Evolutionary conservation across 2,329 filamentous ascomycete genomes (phyloP).

Genomic region (Monosporascus sp.): DNA sequence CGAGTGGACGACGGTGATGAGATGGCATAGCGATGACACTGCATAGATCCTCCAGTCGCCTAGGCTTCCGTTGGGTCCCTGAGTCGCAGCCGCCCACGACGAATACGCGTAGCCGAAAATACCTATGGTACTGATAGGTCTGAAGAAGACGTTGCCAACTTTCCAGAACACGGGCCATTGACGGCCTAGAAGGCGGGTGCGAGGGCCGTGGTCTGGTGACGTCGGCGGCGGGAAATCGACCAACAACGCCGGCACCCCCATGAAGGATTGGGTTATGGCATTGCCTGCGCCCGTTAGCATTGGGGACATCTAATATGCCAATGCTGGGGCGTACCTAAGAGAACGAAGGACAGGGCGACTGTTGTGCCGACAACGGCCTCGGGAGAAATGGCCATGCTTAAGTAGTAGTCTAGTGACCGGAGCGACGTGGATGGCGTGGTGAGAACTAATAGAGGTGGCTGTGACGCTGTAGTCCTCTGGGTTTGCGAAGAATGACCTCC

Average conservation of each 20-base stretch:
- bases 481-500: no score
- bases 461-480: no score
- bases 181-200: conserved; percentile 38
- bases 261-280: conserved; percentile 46
- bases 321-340: conserved; percentile 31
- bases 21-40: conserved; percentile 35
- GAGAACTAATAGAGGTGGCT: no score
- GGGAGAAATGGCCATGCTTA: conserved; percentile 9
- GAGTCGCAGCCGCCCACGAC: conserved; percentile 26
- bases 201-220: conserved; percentile 32
- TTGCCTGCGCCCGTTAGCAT: conserved; percentile 30
- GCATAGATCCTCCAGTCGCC: conserved; percentile 41
- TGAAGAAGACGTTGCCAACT: conserved; percentile 46
- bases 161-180: conserved; percentile 46
- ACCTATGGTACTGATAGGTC: conserved; percentile 43
- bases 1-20: conserved; percentile 42
- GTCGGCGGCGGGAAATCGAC: conserved; percentile 37
- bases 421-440: no score
- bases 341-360: conserved; percentile 42
- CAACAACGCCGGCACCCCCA: conserved; percentile 43
- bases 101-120: conserved; percentile 42
- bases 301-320: background rate
- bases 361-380: conserved; percentile 37
- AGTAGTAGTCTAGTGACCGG: no score
- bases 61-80: conserved; percentile 10